Evolutionary conservation across 2,329 filamentous ascomycete species (phyloP).

Genomic region (Myriosclerotinia scirpicola): DNA sequence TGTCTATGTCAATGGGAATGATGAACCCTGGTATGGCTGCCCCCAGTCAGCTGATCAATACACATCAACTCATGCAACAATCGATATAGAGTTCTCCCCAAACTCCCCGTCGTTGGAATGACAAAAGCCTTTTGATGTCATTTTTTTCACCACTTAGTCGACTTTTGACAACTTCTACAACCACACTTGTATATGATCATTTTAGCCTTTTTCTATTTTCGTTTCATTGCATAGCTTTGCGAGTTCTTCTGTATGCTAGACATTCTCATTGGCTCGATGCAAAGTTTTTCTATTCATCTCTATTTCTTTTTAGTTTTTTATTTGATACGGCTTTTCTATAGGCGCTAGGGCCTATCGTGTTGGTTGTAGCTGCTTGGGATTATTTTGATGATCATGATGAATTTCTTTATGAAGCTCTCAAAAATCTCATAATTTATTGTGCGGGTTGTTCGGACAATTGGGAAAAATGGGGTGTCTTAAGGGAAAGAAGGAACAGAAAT

Average conservation of each 20-base stretch:
- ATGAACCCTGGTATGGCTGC: slow-evolving; percentile 41
- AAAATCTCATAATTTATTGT: slow-evolving; percentile 1
- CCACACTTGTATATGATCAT: slow-evolving; percentile 26
- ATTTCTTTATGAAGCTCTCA: slow-evolving; percentile 24
- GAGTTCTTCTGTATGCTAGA: slow-evolving; percentile 24
- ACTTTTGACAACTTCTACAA: slow-evolving; percentile 22
- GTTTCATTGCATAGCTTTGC: slow-evolving; percentile 38
- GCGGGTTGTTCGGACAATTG: slow-evolving; percentile 15
- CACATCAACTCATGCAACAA: slow-evolving; percentile 42
- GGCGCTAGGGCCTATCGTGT: slow-evolving; percentile 19
- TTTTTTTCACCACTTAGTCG: slow-evolving; percentile 15
- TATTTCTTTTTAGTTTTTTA: slow-evolving; percentile 19
- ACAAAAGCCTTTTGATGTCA: background rate
- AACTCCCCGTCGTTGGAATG: slow-evolving; percentile 4
- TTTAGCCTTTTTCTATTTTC: slow-evolving; percentile 26
- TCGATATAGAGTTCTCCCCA: slow-evolving; percentile 32
- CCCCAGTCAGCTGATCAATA: slow-evolving; percentile 42
- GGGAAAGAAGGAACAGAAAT: slow-evolving; percentile 18
- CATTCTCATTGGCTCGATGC: slow-evolving; percentile 12
- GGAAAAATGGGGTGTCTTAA: slow-evolving; percentile 21
- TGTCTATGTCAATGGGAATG: slow-evolving; percentile 35
- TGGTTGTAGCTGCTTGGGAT: slow-evolving; percentile 17
- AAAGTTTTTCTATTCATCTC: slow-evolving; percentile 13
- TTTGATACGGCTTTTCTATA: slow-evolving; percentile 20
- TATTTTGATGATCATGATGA: slow-evolving; percentile 24